These are phyloP conservation scores for Komagataella populi DNA, from an alignment of 805 yeast genomes.

Conservation along the genomic window DNA sequence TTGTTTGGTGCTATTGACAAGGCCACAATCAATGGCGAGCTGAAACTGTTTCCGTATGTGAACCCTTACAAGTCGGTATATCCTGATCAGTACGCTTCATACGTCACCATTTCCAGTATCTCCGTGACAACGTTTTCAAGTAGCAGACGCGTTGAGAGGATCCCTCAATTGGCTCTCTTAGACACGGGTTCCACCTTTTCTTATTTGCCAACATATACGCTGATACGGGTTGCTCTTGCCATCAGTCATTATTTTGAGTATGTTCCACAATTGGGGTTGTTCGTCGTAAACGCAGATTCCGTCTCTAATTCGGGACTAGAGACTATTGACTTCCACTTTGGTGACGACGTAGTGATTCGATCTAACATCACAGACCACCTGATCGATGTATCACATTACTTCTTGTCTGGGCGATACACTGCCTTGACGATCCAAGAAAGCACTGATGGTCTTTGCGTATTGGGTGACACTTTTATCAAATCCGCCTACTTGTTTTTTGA, in stretches of 20 bases:
- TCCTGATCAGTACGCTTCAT: not conserved
- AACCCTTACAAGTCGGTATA: not conserved
- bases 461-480: not conserved
- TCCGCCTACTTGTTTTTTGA: not conserved
- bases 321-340: not conserved
- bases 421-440: not conserved
- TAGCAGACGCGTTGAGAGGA: not conserved
- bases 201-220: not conserved
- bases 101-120: not conserved
- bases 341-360: not conserved
- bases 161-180: not conserved
- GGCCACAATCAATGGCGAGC: constrained; percentile 20
- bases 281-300: not conserved
- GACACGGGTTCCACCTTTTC: constrained; percentile 2
- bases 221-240: not conserved
- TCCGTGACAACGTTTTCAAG: not conserved
- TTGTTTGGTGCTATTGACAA: constrained; percentile 65
- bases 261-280: not conserved
- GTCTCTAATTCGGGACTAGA: not conserved
- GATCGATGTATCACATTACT: not conserved
- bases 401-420: not conserved
- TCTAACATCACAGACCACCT: not conserved
- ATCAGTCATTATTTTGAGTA: not conserved
- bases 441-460: not conserved
- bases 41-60: not conserved